Evolutionary conservation across 1,284 basidiomycete species (phyloP).

Genomic region (Amylostereum areolatum): DNA sequence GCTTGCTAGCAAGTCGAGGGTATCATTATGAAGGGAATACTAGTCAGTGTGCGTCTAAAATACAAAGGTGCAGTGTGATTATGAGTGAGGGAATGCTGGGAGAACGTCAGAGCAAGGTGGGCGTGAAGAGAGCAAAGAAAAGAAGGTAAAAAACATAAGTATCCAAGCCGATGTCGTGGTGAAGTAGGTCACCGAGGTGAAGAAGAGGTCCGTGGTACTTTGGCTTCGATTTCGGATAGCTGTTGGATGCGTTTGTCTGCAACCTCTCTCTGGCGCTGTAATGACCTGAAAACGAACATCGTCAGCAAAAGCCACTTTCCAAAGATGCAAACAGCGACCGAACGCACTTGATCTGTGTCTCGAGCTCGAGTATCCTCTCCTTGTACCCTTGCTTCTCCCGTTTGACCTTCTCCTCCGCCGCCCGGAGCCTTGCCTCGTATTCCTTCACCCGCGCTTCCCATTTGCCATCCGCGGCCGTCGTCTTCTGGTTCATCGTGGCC

Average conservation of each 20-base stretch:
- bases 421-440: slow-evolving; percentile 78
- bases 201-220: slow-evolving; percentile 11
- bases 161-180: too few species aligned
- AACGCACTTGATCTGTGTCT: slow-evolving; percentile 63
- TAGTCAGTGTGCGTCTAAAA: too few species aligned
- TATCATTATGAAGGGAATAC: too few species aligned
- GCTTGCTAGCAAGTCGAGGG: too few species aligned
- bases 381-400: slow-evolving; percentile 92
- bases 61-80: too few species aligned
- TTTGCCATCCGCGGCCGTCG: slow-evolving; percentile 66
- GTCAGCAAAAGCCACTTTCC: slow-evolving; percentile 4
- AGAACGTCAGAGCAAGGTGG: too few species aligned
- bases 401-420: slow-evolving; percentile 92
- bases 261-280: slow-evolving; percentile 65
- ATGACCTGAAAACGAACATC: slow-evolving; percentile 36
- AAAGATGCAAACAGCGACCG: slow-evolving; percentile 2
- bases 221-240: slow-evolving; percentile 47
- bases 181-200: neutral
- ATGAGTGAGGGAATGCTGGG: too few species aligned
- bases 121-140: too few species aligned
- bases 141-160: too few species aligned
- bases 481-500: slow-evolving; percentile 65
- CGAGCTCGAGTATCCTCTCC: slow-evolving; percentile 70
- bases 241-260: slow-evolving; percentile 65
- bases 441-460: slow-evolving; percentile 93